Evolutionary conservation across 768 basidiomycete species (phyloP).

Genomic region (Mycena kentingensis): DNA sequence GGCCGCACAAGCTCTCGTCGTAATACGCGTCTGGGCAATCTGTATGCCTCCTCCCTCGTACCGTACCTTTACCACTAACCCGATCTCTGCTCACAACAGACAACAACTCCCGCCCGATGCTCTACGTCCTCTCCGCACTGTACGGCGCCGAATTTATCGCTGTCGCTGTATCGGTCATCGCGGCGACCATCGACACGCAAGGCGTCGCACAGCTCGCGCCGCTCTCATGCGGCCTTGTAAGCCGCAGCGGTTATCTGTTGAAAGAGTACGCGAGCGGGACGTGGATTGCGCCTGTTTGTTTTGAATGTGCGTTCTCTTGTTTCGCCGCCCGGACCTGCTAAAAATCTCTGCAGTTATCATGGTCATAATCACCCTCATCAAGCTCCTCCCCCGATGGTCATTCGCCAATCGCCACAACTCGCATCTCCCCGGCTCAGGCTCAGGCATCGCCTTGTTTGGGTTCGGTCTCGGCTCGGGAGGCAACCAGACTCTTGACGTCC

Average conservation of each 20-base stretch:
- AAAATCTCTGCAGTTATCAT: slow-evolving; percentile 9
- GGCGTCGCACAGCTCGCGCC: slow-evolving; percentile 15
- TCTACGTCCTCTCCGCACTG: slow-evolving; percentile 6
- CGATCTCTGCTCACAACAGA: not conserved
- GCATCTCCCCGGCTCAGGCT: slow-evolving; percentile 3
- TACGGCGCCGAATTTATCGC: slow-evolving; percentile 9
- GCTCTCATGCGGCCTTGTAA: slow-evolving; percentile 11
- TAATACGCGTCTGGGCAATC: slow-evolving; percentile 21
- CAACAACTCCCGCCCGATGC: slow-evolving; percentile 19
- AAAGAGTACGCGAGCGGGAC: slow-evolving; percentile 12
- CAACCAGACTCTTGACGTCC: slow-evolving; percentile 12
- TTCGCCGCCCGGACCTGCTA: not conserved
- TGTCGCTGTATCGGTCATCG: not conserved
- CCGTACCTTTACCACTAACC: not conserved
- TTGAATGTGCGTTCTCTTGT: slow-evolving; percentile 18
- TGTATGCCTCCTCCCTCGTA: slow-evolving; percentile 7
- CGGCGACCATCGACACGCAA: slow-evolving; percentile 15
- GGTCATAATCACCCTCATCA: slow-evolving; percentile 16
- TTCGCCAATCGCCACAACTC: not conserved
- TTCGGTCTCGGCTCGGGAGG: not conserved
- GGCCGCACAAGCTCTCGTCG: slow-evolving; percentile 19
- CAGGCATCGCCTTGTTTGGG: not conserved
- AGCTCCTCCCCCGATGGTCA: slow-evolving; percentile 16
- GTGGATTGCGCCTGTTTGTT: slow-evolving; percentile 22
- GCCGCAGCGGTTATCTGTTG: slow-evolving; percentile 4